Base-by-base conservation (phyloP, 176 grass and related monocot genomes). In the Coix lacrymajobi region DNA sequence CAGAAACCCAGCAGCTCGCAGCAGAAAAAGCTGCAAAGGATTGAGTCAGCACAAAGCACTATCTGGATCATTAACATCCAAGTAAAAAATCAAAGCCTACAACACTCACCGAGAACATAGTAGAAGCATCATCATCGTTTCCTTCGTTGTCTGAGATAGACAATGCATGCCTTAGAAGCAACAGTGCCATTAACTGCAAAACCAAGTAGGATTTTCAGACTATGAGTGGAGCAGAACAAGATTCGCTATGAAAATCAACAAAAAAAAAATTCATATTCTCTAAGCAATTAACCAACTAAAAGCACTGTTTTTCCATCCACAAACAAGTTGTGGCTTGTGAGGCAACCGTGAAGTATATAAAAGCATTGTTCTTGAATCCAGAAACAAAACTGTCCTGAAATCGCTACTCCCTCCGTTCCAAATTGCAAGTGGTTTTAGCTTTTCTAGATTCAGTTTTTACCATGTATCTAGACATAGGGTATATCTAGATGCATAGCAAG, bases 1-100 rank as follows among this genome's bases (percentile, higher is more conserved):
- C 5, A 97, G 85, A 81, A 97, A 97, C 69, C 90, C 94, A 83
- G 92, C 94, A 77, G 94, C 94, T 73, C 94, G 84, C 6, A 97
- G 92, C 75, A 97, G 80, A 71, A 97, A 94, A 76, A 97, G 88
- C 94, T 97, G 84, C 19, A 69, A 76, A 82, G 76, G 41, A 20
- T 62, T 13, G 57, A 11, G 11, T 75, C 48, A 87, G 29, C 56
- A 86, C 10, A 20, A 75, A 79, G 25, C 22, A 48, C 38, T 40
- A 81, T 34, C 73, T 75, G n/a, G 36, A 41, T 45, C 26, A 17
- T 36, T 9, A 80, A 80, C 19, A 83, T 37, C 14, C 15, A 69
- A 30, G 22, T 16, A 20, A 73, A 73, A 66, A 48, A 66, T 64
- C 0, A 43, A 19, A 78, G 22, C 17, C 26, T 28, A 31, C 0